Percentiles rank a stretch among this genome's conserved stretches.
phyloP scores from a whole-genome alignment of 2,329 filamentous ascomycete species.

The Lecanicillium sp. region DNA sequence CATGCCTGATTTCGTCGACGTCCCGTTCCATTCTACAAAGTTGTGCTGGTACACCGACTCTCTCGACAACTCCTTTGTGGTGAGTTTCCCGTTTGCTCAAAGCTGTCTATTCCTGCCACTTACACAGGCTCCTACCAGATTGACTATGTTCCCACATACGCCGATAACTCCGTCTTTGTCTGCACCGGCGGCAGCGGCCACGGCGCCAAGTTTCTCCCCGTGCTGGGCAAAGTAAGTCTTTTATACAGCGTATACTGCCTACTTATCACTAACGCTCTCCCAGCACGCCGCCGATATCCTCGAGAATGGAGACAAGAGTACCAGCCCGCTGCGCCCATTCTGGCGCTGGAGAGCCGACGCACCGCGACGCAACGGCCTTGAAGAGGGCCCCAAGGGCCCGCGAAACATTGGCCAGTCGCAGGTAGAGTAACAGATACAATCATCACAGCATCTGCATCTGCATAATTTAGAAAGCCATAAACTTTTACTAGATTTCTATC shows the following conservation, averaged over 20 bases:
- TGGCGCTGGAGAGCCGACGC: constrained; percentile 22
- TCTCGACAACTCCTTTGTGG: constrained; percentile 24
- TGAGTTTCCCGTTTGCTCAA: constrained; percentile 3
- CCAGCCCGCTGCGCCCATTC: constrained; percentile 20
- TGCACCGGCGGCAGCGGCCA: constrained; percentile 27
- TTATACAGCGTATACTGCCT: too few relatives aligned
- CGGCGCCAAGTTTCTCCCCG: constrained; percentile 27
- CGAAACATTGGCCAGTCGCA: constrained; percentile 13
- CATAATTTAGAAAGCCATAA: too few relatives aligned
- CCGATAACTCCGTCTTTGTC: constrained; percentile 22
- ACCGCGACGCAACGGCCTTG: constrained; percentile 20
- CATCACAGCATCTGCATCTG: too few relatives aligned
- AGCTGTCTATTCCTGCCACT: neutral
- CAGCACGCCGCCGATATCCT: constrained; percentile 25
- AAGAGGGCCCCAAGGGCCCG: constrained; percentile 19
- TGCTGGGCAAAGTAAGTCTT: constrained; percentile 20
- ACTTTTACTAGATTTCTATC: too few relatives aligned
- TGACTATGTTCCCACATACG: constrained; percentile 23
- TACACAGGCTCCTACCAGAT: constrained; percentile 15
- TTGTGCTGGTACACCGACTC: constrained; percentile 28
- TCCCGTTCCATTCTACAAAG: constrained; percentile 18
- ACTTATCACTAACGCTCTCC: constrained; percentile 4
- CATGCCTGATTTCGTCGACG: constrained; percentile 18
- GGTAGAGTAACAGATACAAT: neutral
- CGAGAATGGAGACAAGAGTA: constrained; percentile 16